Evolutionary conservation across 192 early-diverging fungal species (phyloP).

Genomic region (Ambispora gerdemannii): DNA sequence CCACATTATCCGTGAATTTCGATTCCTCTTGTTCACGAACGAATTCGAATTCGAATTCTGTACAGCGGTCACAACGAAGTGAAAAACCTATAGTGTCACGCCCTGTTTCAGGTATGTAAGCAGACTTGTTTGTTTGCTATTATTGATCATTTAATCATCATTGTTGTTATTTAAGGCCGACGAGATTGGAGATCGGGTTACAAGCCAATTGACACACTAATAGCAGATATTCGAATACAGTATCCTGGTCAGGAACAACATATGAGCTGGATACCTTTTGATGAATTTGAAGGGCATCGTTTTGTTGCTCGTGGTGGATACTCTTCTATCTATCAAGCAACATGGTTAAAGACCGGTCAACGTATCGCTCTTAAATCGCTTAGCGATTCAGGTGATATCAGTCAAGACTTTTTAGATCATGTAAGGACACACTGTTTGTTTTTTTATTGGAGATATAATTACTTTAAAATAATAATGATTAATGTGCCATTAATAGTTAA

Average conservation of each 20-base stretch:
- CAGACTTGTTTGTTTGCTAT: background rate
- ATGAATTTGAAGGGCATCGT: constrained; percentile 7
- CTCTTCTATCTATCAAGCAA: constrained; percentile 36
- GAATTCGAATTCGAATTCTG: background rate
- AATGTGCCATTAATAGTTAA: constrained; percentile 28
- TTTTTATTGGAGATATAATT: background rate
- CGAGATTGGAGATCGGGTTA: constrained; percentile 24
- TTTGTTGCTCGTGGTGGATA: constrained; percentile 39
- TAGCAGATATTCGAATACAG: constrained; percentile 25
- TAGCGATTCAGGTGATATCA: constrained; percentile 33
- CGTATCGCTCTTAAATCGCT: constrained; percentile 33
- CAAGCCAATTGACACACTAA: constrained; percentile 18
- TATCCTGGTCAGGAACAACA: constrained; percentile 19
- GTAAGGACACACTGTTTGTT: constrained; percentile 18
- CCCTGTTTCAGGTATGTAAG: background rate
- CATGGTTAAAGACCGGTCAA: constrained; percentile 12
- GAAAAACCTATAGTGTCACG: background rate
- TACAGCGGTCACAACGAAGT: background rate
- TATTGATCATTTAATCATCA: no score
- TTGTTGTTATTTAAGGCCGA: constrained; percentile 1
- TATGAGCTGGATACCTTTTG: constrained; percentile 25
- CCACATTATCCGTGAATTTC: background rate
- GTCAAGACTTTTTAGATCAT: constrained; percentile 36
- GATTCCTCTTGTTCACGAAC: background rate
- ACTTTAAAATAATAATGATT: constrained; percentile 35